These are phyloP conservation scores for Colletotrichum cuscutae DNA, from an alignment of 2,329 filamentous ascomycete genomes.

Conservation along the genomic window DNA sequence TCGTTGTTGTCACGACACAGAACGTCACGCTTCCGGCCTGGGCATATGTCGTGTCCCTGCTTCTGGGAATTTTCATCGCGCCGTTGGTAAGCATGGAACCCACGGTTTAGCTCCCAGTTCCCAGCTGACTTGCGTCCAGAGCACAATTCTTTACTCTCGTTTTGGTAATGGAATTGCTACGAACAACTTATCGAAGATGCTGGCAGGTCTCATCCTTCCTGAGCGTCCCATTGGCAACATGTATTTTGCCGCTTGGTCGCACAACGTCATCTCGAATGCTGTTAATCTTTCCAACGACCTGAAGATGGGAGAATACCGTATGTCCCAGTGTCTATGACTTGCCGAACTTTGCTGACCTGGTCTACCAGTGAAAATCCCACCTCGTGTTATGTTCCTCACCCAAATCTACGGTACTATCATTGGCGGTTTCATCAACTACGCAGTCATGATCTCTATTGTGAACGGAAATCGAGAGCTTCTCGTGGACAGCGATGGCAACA, in stretches of 20 bases:
- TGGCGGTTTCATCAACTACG: slow-evolving; percentile 64
- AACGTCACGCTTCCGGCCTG: slow-evolving; percentile 58
- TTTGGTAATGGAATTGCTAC: slow-evolving; percentile 68
- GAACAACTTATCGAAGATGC: slow-evolving; percentile 68
- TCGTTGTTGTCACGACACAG: slow-evolving; percentile 57
- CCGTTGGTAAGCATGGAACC: slow-evolving; percentile 53
- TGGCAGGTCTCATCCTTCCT: slow-evolving; percentile 62
- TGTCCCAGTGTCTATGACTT: slow-evolving; percentile 32
- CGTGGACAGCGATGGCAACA: slow-evolving; percentile 54
- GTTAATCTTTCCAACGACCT: slow-evolving; percentile 63
- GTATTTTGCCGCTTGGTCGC: slow-evolving; percentile 69
- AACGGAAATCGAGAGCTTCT: slow-evolving; percentile 59
- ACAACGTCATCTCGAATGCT: slow-evolving; percentile 62
- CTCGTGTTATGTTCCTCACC: slow-evolving; percentile 64
- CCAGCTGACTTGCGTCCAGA: slow-evolving; percentile 45
- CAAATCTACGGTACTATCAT: slow-evolving; percentile 66
- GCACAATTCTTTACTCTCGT: slow-evolving; percentile 60
- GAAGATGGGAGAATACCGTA: slow-evolving; percentile 69
- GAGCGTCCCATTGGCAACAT: slow-evolving; percentile 64
- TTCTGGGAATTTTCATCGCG: slow-evolving; percentile 58
- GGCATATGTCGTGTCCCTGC: slow-evolving; percentile 57
- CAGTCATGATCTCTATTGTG: slow-evolving; percentile 66
- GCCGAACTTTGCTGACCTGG: slow-evolving; percentile 34
- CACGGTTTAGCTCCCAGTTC: background rate
- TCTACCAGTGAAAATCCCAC: slow-evolving; percentile 62